Conservation (phyloP, 495 filamentous ascomycete genomes). For the Aspergillus nanangensis region DNA sequence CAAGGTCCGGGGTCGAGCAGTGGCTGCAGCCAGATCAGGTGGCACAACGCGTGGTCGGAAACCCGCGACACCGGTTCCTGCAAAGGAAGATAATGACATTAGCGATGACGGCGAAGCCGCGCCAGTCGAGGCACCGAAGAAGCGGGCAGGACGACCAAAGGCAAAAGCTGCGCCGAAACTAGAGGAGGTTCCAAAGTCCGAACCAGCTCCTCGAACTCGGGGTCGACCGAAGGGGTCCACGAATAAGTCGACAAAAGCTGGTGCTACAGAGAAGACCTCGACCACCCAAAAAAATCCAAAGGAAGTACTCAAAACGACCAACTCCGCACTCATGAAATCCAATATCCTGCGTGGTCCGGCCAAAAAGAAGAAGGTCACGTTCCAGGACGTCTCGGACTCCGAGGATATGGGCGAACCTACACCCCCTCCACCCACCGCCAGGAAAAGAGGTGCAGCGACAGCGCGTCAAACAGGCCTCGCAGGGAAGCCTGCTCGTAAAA, state of each 20-base stretch:
- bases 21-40: too few relatives aligned
- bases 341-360: slow-evolving; percentile 37
- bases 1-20: too few relatives aligned
- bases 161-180: slow-evolving; percentile 15
- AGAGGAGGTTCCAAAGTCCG: slow-evolving; percentile 11
- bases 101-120: slow-evolving; percentile 17
- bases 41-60: slow-evolving; percentile 12
- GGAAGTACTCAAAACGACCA: slow-evolving; percentile 25
- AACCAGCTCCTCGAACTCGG: slow-evolving; percentile 22
- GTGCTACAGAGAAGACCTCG: slow-evolving; percentile 11
- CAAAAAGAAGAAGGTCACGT: slow-evolving; percentile 52
- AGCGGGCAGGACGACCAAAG: slow-evolving; percentile 30
- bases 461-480: slow-evolving; percentile 31
- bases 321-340: slow-evolving; percentile 28
- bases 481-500: slow-evolving; percentile 47
- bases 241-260: slow-evolving; percentile 19
- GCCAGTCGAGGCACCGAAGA: slow-evolving; percentile 29
- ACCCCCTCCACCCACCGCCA: slow-evolving; percentile 20
- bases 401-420: slow-evolving; percentile 24
- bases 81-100: slow-evolving; percentile 7
- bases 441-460: slow-evolving; percentile 8
- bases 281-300: slow-evolving; percentile 14
- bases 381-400: slow-evolving; percentile 37
- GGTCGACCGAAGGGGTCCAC: slow-evolving; percentile 33
- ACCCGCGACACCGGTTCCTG: slow-evolving; percentile 12